Base-by-base conservation (phyloP, 2,329 filamentous ascomycete genomes). In the Aspergillus ustus region DNA sequence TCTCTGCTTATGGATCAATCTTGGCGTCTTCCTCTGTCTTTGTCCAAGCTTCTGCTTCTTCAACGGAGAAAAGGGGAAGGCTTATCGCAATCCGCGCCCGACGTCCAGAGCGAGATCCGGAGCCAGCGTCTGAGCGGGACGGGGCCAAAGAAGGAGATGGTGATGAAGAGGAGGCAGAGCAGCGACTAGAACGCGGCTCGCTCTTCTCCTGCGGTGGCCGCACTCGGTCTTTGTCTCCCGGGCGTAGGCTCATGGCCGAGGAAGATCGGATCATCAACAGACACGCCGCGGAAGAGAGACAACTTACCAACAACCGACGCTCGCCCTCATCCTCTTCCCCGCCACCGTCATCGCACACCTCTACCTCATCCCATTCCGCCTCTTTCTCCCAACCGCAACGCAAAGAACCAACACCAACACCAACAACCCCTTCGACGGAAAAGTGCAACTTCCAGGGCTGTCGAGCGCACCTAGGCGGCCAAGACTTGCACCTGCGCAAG, bases 401-500 rank as follows among this genome's bases (percentile, higher is more conserved):
- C 2, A 13, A 25, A 8, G 15, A n/a, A 43, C 56, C 59, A n/a
- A 31, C 19, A 43, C 56, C 59, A n/a, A 31, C 19, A 17, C 34
- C 49, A 25, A 25, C 2, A 25, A 25, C 25, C 4, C 25, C 25
- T 25, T 25, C 25, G 25, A 25, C 40, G 11, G 17, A 31, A 34
- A 45, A 13, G 20, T 65, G 65, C 65, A 53, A 63, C 62, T 69
- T 65, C 66, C 51, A 15, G 20, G 52, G 46, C 60, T 65, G 63
- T 19, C 5, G 17, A 7, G 19, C n/a, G 7, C 37, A 37, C 49
- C 44, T 3, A 22, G 17, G n/a, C 9, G 34, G 34, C 34, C 11
- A n/a, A 13, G 15, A 53, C 19, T 34, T 57, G 5, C 82, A 85
- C 59, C 83, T 84, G 25, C 86, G 91, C 52, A 94, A 94, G 77